Evolutionary conservation across 2,329 filamentous ascomycete species (phyloP), one percentile per base, ranked within the genome.

Genomic region (Rasamsonia emersonii): DNA sequence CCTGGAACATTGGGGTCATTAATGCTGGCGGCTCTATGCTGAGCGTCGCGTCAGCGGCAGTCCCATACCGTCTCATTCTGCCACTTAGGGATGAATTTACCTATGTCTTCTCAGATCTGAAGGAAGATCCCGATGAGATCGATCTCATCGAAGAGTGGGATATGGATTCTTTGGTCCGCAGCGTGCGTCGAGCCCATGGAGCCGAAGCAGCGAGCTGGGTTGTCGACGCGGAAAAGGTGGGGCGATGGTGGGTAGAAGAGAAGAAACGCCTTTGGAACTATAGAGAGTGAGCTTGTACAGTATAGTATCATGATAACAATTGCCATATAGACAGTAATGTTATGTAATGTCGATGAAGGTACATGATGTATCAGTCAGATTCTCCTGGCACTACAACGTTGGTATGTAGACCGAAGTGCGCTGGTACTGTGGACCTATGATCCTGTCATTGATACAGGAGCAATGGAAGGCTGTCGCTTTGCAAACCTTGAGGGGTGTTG

Each of bases 61-160:
- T 85, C 86, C 65, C 57, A 24, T 57, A 72, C 93, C 38, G 69
- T 72, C 39, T 88, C 79, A 44, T 49, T 9, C 78, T 95, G 33
- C 78, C 83, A 4, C 77, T 89, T 46, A 73, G 83, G 48, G 84
- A 93, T 54, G 82, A 85, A 32, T 82, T 67, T 5, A 43, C 47
- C 17, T 59, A 49, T 38, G 37, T 44, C 18, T 64, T 64, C 42
- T 57, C 55, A 1, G 44, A 62, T 18, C 40, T 53, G 4, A 42
- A 44, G 2, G 41, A 37, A 4, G 59, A 63, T 32, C 55, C 59
- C 1, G 37, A 53, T 18, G 61, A 63, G 37, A 19, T 45, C 1
- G 24, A 54, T 6, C 41, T 48, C 2, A 38, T 58, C 4, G 53
- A 54, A 26, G 47, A 48, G n/a, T 59, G 58, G 40, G 47, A 49